These are phyloP conservation scores for Rutstroemia sp. DNA, from an alignment of 2,329 filamentous ascomycete genomes.

Conservation along the genomic window DNA sequence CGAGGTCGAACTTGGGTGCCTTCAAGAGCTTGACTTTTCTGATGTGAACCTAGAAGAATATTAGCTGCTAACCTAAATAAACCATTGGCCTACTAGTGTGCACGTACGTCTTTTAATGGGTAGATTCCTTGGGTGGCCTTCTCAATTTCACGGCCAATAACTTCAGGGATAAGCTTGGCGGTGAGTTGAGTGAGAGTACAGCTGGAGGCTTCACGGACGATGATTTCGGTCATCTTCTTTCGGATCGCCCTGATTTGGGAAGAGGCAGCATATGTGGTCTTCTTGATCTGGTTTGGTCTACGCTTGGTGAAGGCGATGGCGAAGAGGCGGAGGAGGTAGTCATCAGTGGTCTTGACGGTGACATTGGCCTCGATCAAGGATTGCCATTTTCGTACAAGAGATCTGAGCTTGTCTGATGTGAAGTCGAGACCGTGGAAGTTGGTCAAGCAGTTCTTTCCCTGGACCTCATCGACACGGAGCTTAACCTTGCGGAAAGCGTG, in stretches of 20 bases:
- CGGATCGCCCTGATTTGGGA: conserved; percentile 97
- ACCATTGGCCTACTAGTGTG: background rate
- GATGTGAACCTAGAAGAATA: conserved; percentile 77
- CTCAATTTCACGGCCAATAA: conserved; percentile 99
- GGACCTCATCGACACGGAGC: conserved; percentile 96
- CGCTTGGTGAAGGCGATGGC: conserved; percentile 99
- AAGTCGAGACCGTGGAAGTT: conserved; percentile 99
- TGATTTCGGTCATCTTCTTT: conserved; percentile 99
- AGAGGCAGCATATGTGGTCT: conserved; percentile 96
- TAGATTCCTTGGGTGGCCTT: conserved; percentile 99
- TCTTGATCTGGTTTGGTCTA: conserved; percentile 99
- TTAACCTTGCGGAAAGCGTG: conserved; percentile 99
- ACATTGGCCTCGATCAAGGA: conserved; percentile 98
- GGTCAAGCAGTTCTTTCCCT: conserved; percentile 99
- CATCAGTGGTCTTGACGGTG: conserved; percentile 99
- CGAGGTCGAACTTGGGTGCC: conserved; percentile 97
- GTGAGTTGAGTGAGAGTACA: conserved; percentile 95
- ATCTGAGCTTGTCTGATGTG: conserved; percentile 99
- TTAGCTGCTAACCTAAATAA: conserved; percentile 28
- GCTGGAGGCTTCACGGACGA: conserved; percentile 87
- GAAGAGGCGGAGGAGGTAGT: conserved; percentile 98
- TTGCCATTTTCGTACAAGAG: conserved; percentile 99
- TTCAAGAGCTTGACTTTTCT: conserved; percentile 99
- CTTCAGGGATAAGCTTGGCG: conserved; percentile 98
- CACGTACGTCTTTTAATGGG: conserved; percentile 91